Base-by-base conservation (phyloP, 1,284 basidiomycete species). In the Tilletia walkeri region DNA sequence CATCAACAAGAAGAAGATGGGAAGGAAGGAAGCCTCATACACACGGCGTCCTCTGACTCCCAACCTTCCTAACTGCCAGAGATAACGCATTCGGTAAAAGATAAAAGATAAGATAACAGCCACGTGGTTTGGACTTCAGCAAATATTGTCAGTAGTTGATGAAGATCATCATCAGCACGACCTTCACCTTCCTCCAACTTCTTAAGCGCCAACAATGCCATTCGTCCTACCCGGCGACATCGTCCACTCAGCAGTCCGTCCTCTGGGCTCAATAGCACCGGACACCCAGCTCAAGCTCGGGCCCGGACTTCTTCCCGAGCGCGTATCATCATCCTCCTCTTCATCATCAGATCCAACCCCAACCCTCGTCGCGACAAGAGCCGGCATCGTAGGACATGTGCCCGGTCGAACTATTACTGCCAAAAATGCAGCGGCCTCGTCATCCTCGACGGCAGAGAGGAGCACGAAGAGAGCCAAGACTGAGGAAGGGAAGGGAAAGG, bases 161-260 rank as follows among this genome's bases (percentile, higher is more conserved):
- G 24, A 30, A 30, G 24, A 30, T 30, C 24, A 30, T 30, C 24
- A 30, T 30, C 24, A 30, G 24, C 24, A 30, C 24, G 24, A 30
- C 24, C 24, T 30, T 30, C 24, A 30, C 24, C 24, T 30, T 30
- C 24, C 24, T 30, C 2, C 24, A 30, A 30, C 24, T 30, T 30
- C 24, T 30, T 30, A 30, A 30, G 24, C 24, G 24, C 41, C 14
- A 9, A 45, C 41, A 45, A 80, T 80, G 78, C 73, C 75, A 9
- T 63, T 76, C 36, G 69, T 81, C 1, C 72, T 81, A 6, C 80
- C 80, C 0, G 80, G 80, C 7, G 80, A 81, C 49, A 66, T 72
- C 3, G 61, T 81, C 41, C 66, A 61, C 50, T 63, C 53, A 10
- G 10, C 56, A 30, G 14, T 12, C 7, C 20, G 14, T 16, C 34